Base-by-base conservation (phyloP, 768 basidiomycete species). In the Suillus brevipes region DNA sequence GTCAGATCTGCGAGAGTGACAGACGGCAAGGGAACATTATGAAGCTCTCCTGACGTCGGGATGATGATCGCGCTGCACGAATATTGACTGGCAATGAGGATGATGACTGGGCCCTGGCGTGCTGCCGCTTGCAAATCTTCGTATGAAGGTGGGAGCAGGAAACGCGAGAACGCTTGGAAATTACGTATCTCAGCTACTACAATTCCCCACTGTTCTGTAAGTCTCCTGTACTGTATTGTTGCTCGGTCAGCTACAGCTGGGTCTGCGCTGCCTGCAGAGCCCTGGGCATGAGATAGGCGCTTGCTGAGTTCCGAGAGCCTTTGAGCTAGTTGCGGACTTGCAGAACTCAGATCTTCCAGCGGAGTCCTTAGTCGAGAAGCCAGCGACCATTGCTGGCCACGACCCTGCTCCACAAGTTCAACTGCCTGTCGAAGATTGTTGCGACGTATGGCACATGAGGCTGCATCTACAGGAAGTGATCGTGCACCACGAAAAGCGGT, bases 301-400 rank as follows among this genome's bases (percentile, higher is more conserved):
- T 25, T 25, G 13, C 13, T 49, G 49, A 49, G 49, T 6, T 49
- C 23, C 49, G 49, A 25, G 23, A 49, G 25, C 25, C 12, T 25
- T 13, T 49, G 49, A 49, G 49, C 49, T 14, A 49, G 23, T 2
- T 4, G 10, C 2, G 12, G 23, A 49, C 20, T 12, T 2, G 23
- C 23, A 12, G 47, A 42, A 70, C 67, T n/a, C 73, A 77, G 60
- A 20, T 72, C 70, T 16, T 76, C 77, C 61, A 76, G 56, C 40
- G 67, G 62, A 4, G 71, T 72, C 36, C 66, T 69, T 9, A 59
- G 70, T 20, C 72, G 73, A 57, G 70, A 70, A 0, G 70, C 61
- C 43, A 79, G 79, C 10, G 69, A 67, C 79, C 78, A 80, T 55
- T 78, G 42, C 3, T 77, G n/a, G 12, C 72, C 72, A 7, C 79